These are phyloP conservation scores for Isabelozyma heimii DNA, from an alignment of 805 yeast species.

Conservation along the genomic window DNA sequence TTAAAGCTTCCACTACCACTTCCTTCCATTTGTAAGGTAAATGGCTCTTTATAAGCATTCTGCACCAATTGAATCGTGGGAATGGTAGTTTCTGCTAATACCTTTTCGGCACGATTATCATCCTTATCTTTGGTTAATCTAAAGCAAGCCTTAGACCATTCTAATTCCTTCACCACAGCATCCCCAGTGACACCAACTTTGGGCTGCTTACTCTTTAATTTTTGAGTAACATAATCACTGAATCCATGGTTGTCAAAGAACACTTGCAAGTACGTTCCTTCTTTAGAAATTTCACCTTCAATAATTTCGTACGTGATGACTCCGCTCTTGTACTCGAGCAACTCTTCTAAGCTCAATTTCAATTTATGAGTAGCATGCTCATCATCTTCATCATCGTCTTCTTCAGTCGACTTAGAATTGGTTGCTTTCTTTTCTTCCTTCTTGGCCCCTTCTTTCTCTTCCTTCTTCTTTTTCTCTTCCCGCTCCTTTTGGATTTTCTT, in stretches of 20 bases:
- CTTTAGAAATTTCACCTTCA: conserved; percentile 53
- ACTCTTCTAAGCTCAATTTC: conserved; percentile 56
- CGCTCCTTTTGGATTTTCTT: conserved; percentile 23
- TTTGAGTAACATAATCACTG: conserved; percentile 57
- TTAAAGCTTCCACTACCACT: conserved; percentile 50
- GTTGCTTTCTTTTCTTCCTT: conserved; percentile 8
- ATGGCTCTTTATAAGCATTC: conserved; percentile 62
- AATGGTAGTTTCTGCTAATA: conserved; percentile 59
- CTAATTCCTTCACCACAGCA: conserved; percentile 71
- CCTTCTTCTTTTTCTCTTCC: conserved; percentile 31
- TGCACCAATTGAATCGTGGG: conserved; percentile 66
- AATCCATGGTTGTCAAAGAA: conserved; percentile 75
- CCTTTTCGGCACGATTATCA: conserved; percentile 53
- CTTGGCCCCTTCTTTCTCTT: conserved; percentile 17
- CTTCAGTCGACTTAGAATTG: conserved; percentile 14
- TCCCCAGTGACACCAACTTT: conserved; percentile 58
- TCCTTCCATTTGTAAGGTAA: conserved; percentile 54
- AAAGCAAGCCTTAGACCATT: conserved; percentile 64
- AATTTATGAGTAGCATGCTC: conserved; percentile 29
- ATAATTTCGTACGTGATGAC: conserved; percentile 66
- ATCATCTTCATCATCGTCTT: conserved; percentile 30
- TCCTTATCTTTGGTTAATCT: conserved; percentile 57
- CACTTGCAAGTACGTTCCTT: conserved; percentile 66
- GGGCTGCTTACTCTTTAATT: conserved; percentile 41
- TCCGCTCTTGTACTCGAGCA: conserved; percentile 66